Evolutionary conservation across 1,139 yeast species (phyloP), one percentile per base, ranked within the genome.

Genomic region (Protomyces lactucae-debilis): DNA sequence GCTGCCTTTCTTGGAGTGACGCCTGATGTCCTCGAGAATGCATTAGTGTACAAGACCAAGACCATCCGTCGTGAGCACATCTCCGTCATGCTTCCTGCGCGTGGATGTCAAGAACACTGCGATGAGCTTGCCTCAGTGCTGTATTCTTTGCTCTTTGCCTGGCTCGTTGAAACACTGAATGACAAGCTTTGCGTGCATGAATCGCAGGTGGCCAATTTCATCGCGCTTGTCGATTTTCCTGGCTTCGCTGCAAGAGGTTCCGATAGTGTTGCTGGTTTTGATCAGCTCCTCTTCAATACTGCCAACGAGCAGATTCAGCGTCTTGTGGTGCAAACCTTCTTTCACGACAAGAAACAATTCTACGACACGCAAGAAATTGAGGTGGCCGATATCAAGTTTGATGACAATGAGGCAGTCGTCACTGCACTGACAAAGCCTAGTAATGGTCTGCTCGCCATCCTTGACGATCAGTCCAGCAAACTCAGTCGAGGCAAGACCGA

Each of bases 71-170:
- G 72, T 25, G 80, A 77, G 65, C 73, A 80, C 12, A 80, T 77
- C 45, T 77, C 80, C 1, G 71, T 77, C 16, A 78, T 77, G 10
- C 69, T 78, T 46, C 80, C 78, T 67, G 74, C 73, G 65, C 73
- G 73, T 64, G 80, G 80, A 1, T 80, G 80, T 14, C 73, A 77
- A 6, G 77, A 75, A 55, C 77, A 76, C 60, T 77, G 78, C n/a
- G 80, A 77, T 61, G 77, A 76, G 60, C 72, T 77, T 32, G 79
- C 80, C 2, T 71, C 79, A 40, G 76, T 79, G 1, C 71, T 77
- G n/a, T 77, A 77, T 67, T 70, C 79, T 1, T 71, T 77, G 67
- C 70, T 78, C n/a, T 75, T 76, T 67, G 71, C 76, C 45, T 78
- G 79, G 78, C 71, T 77, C 40, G 71, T 77, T 70, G 79, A 77